Percentiles rank a stretch among this genome's conserved stretches.
Conservation (phyloP, 148 eudicot species). For the Nepenthes mirabilis region DNA sequence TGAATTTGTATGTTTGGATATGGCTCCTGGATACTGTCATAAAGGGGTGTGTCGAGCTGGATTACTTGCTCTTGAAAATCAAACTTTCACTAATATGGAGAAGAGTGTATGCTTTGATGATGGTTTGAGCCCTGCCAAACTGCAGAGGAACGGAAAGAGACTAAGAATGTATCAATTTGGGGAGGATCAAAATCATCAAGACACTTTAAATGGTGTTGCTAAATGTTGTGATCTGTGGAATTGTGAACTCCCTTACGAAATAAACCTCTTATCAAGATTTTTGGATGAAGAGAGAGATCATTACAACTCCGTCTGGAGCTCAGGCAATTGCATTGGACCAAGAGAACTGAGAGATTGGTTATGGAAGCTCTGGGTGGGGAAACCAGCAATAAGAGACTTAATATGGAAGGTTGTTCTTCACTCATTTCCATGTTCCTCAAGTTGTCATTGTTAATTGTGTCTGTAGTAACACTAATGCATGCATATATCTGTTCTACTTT, state of each 20-base stretch:
- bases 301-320: slow-evolving; percentile 66
- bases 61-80: slow-evolving; percentile 65
- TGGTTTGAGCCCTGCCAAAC: slow-evolving; percentile 21
- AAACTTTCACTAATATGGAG: slow-evolving; percentile 17
- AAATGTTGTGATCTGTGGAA: slow-evolving; percentile 18
- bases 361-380: slow-evolving; percentile 64
- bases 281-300: slow-evolving; percentile 77
- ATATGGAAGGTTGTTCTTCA: slow-evolving; percentile 73
- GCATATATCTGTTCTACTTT: too few species aligned
- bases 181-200: slow-evolving; percentile 16
- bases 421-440: slow-evolving; percentile 1
- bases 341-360: slow-evolving; percentile 91
- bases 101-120: slow-evolving; percentile 13
- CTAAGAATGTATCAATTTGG: slow-evolving; percentile 18
- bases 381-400: slow-evolving; percentile 60
- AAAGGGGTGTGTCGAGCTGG: slow-evolving; percentile 98
- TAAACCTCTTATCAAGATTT: slow-evolving; percentile 58
- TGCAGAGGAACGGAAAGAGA: slow-evolving; percentile 42
- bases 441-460: too few species aligned
- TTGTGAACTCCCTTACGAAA: slow-evolving; percentile 53
- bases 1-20: slow-evolving; percentile 86
- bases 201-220: slow-evolving; percentile 10
- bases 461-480: too few species aligned
- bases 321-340: slow-evolving; percentile 72
- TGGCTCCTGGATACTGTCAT: slow-evolving; percentile 98